These are phyloP conservation scores for Acanthochlamys bracteata DNA, from an alignment of 106 monocot genomes.

Conservation along the genomic window DNA sequence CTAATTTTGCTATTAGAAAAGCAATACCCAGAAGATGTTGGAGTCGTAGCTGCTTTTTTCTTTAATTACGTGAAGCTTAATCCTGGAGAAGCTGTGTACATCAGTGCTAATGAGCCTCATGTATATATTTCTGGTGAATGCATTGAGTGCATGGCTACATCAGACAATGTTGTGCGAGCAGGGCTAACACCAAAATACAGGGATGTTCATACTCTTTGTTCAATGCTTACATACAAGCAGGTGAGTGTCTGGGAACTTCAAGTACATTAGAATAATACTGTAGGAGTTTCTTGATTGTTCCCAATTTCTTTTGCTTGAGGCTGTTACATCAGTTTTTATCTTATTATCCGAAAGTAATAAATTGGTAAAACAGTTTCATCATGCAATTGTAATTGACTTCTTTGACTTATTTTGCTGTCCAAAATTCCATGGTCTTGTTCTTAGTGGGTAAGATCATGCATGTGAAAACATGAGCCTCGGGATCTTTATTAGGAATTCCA, in stretches of 20 bases:
- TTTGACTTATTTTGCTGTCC: no score
- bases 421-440: no score
- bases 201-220: conserved; percentile 87
- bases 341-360: no score
- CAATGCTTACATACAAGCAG: conserved; percentile 95
- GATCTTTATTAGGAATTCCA: no score
- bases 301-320: no score
- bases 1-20: conserved; percentile 58
- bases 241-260: conserved; percentile 15
- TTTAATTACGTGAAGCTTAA: conserved; percentile 82
- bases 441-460: no score
- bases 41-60: conserved; percentile 82
- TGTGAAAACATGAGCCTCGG: no score
- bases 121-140: conserved; percentile 94
- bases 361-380: no score
- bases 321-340: no score
- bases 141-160: conserved; percentile 94
- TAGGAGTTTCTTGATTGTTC: no score
- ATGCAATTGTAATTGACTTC: no score
- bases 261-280: no score
- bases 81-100: conserved; percentile 84
- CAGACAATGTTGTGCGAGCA: conserved; percentile 98
- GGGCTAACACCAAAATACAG: conserved; percentile 88
- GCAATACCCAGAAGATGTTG: conserved; percentile 86
- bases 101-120: conserved; percentile 91